phyloP scores from a whole-genome alignment of 2,329 filamentous ascomycete genomes.

The Aspergillus proliferans region DNA sequence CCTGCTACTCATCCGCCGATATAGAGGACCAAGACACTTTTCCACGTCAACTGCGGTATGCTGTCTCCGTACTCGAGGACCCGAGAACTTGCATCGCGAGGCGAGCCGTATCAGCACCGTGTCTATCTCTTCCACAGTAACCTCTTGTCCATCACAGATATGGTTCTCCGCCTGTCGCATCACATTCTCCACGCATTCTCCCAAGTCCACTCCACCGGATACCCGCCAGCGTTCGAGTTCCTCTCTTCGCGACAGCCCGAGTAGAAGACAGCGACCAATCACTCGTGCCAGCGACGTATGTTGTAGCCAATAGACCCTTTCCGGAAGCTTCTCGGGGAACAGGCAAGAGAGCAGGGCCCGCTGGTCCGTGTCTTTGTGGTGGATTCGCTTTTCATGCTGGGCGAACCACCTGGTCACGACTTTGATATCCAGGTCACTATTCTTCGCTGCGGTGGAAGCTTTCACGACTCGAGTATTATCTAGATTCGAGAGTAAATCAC shows the following conservation, averaged over 20 bases:
- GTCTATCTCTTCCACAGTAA: constrained; percentile 71
- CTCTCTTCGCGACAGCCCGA: constrained; percentile 56
- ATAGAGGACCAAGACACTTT: constrained; percentile 50
- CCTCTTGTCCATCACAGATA: constrained; percentile 32
- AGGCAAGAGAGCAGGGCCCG: constrained; percentile 67
- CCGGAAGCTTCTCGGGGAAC: constrained; percentile 67
- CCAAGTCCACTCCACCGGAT: constrained; percentile 61
- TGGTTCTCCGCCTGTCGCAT: constrained; percentile 53
- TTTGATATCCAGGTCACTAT: constrained; percentile 32
- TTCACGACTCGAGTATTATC: constrained; percentile 45
- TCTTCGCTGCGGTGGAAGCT: constrained; percentile 22
- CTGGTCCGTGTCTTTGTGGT: constrained; percentile 51
- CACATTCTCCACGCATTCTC: constrained; percentile 61
- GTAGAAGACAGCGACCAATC: constrained; percentile 60
- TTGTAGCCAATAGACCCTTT: constrained; percentile 70
- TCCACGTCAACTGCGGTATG: constrained; percentile 36
- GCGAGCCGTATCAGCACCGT: constrained; percentile 59
- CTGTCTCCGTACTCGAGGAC: constrained; percentile 50
- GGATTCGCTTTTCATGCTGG: constrained; percentile 53
- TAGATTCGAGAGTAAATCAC: constrained; percentile 65
- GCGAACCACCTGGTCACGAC: constrained; percentile 63
- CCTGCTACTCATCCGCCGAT: constrained; percentile 54
- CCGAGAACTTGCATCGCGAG: constrained; percentile 64
- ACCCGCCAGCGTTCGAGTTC: constrained; percentile 59
- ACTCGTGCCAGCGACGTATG: constrained; percentile 56